Percentiles rank a stretch among this genome's conserved stretches.
Conservation (phyloP, 345 rosid genomes). For the Boechera retrofracta region DNA sequence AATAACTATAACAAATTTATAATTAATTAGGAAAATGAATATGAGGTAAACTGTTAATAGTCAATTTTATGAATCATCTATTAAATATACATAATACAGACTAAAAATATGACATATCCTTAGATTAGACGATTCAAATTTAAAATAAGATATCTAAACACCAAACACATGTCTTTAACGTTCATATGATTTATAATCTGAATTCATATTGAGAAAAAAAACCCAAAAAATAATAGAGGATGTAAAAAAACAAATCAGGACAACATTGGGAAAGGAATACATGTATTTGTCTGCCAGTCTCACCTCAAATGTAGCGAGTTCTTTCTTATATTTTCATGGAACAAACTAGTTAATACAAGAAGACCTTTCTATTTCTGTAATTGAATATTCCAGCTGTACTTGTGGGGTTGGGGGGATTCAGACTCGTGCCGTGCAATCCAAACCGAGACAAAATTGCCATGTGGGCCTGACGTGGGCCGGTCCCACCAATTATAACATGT, state of each 20-base stretch:
- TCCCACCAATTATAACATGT: slow-evolving; percentile 38
- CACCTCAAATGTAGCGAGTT: slow-evolving; percentile 28
- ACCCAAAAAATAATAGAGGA: too few relatives aligned
- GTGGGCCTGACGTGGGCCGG: slow-evolving; percentile 44
- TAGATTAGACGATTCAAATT: too few relatives aligned
- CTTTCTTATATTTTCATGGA: neutral
- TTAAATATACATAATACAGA: too few relatives aligned
- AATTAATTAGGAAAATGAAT: too few relatives aligned
- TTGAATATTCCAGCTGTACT: slow-evolving; percentile 27
- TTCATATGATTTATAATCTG: too few relatives aligned
- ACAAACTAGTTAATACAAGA: slow-evolving; percentile 21
- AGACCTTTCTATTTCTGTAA: slow-evolving; percentile 25
- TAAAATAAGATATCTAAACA: too few relatives aligned
- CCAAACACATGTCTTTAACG: too few relatives aligned
- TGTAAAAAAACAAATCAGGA: neutral
- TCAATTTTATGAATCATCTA: too few relatives aligned
- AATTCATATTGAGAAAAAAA: too few relatives aligned
- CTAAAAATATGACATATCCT: too few relatives aligned
- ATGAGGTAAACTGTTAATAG: too few relatives aligned
- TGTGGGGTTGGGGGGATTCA: neutral
- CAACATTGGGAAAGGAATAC: slow-evolving; percentile 6
- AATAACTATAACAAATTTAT: too few relatives aligned
- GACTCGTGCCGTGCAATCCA: slow-evolving; percentile 41
- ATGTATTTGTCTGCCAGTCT: neutral
- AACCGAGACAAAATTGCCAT: slow-evolving; percentile 33